Conservation (phyloP, 1,284 basidiomycete genomes). For the Ceratobasidium sp. region DNA sequence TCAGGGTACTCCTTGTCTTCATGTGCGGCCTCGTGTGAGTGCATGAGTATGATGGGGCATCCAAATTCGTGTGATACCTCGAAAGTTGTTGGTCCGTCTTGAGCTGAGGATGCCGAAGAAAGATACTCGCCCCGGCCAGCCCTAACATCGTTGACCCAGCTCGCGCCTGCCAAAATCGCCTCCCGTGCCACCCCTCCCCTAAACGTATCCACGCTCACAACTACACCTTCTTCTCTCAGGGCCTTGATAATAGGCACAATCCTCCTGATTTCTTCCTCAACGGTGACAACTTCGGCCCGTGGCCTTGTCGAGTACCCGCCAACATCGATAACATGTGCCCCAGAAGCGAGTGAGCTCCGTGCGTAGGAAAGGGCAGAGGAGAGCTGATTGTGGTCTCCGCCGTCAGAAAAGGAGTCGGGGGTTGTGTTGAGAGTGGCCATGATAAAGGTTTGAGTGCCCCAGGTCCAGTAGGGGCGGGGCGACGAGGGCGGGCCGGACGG, state of each 20-base stretch:
- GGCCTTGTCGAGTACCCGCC: constrained; percentile 96
- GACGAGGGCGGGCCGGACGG: constrained; percentile 49
- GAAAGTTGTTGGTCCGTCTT: constrained; percentile 68
- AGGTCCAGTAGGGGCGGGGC: constrained; percentile 45
- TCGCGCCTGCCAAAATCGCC: constrained; percentile 85
- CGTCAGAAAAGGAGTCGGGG: constrained; percentile 98
- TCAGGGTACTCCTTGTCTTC: constrained; percentile 76
- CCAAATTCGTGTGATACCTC: constrained; percentile 69
- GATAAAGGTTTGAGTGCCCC: constrained; percentile 68
- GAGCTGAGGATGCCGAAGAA: neutral
- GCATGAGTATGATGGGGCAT: constrained; percentile 89
- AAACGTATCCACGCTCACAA: constrained; percentile 95
- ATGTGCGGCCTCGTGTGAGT: constrained; percentile 85
- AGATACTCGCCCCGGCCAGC: constrained; percentile 73
- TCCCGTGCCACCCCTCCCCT: constrained; percentile 83
- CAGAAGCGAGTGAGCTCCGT: constrained; percentile 62
- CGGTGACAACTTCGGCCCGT: constrained; percentile 74
- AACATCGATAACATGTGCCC: constrained; percentile 88
- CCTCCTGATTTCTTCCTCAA: constrained; percentile 79
- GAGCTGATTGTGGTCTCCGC: constrained; percentile 68
- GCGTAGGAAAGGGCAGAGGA: constrained; percentile 66
- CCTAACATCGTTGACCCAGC: constrained; percentile 95
- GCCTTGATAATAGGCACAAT: constrained; percentile 79
- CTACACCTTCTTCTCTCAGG: constrained; percentile 61
- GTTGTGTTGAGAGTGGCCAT: constrained; percentile 98